Percentiles rank a stretch among this genome's conserved stretches.
Evolutionary conservation across 495 filamentous ascomycete genomes (phyloP).

Genomic region (Mycothermus thermophilus): DNA sequence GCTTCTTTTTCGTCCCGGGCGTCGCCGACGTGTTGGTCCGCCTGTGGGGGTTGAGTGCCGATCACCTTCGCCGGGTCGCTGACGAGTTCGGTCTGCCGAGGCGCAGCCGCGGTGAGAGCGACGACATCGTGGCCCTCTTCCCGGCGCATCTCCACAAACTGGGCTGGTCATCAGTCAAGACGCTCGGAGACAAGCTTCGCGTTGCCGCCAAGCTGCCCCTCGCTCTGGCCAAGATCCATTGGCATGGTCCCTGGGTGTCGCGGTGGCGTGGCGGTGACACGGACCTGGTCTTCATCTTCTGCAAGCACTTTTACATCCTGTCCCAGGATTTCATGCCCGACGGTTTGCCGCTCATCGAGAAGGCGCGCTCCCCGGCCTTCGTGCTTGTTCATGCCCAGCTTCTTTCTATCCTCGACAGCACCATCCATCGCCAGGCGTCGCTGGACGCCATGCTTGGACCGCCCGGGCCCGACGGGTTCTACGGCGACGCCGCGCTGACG

Average conservation of each 20-base stretch:
- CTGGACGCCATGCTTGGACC: conserved; percentile 41
- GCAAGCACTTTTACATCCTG: conserved; percentile 79
- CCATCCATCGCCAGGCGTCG: conserved; percentile 57
- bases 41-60: conserved; percentile 60
- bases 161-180: conserved; percentile 53
- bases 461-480: conserved; percentile 64
- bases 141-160: conserved; percentile 57
- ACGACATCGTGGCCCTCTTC: conserved; percentile 55
- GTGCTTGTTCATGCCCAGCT: conserved; percentile 78
- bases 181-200: conserved; percentile 51
- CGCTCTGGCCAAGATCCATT: conserved; percentile 56
- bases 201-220: conserved; percentile 53
- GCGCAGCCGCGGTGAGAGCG: conserved; percentile 32
- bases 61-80: conserved; percentile 53
- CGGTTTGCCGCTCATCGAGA: conserved; percentile 43
- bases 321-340: conserved; percentile 65
- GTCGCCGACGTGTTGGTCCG: conserved; percentile 76
- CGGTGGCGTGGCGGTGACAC: conserved; percentile 85
- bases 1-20: conserved; percentile 89
- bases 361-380: conserved; percentile 64
- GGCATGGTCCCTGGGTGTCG: conserved; percentile 74
- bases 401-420: conserved; percentile 66
- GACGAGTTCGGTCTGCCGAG: conserved; percentile 46
- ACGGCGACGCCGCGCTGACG: conserved; percentile 61
- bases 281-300: conserved; percentile 87